A percentile compares a stretch with the other conserved stretches of the same genome.
Evolutionary conservation across 495 filamentous ascomycete genomes (phyloP).

Genomic region (Annulohypoxylon nitens): DNA sequence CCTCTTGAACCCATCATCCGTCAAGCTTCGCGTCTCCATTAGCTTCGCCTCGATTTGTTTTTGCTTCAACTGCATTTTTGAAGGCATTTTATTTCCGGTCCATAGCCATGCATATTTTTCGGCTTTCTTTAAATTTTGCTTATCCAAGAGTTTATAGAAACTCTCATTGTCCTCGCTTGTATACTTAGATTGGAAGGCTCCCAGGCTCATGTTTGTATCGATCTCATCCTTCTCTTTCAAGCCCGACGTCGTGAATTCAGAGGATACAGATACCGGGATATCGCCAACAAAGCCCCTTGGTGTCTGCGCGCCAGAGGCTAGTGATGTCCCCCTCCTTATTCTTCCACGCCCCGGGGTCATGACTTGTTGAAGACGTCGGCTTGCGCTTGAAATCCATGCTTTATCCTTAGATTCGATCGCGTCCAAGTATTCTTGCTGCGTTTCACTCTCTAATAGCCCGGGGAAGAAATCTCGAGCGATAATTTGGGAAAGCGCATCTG

Average conservation of each 20-base stretch:
- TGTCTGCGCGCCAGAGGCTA: conserved; percentile 59
- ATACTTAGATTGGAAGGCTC: conserved; percentile 90
- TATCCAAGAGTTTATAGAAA: conserved; percentile 92
- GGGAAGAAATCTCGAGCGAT: conserved; percentile 98
- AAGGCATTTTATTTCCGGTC: conserved; percentile 87
- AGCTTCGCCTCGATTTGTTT: conserved; percentile 74
- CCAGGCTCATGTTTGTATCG: conserved; percentile 84
- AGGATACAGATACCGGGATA: conserved; percentile 73
- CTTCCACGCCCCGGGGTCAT: conserved; percentile 81
- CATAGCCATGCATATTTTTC: conserved; percentile 91
- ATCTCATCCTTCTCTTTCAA: conserved; percentile 63
- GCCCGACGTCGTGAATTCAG: conserved; percentile 53
- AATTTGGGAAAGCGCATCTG: conserved; percentile 89
- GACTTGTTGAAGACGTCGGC: conserved; percentile 76
- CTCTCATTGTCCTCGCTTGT: conserved; percentile 97
- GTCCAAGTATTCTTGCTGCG: conserved; percentile 91
- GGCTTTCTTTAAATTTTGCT: conserved; percentile 84
- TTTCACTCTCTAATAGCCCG: conserved; percentile 84
- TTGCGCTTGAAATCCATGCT: conserved; percentile 87
- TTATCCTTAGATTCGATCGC: conserved; percentile 86
- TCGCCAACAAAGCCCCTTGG: conserved; percentile 70
- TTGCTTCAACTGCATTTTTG: conserved; percentile 86
- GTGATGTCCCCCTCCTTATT: conserved; percentile 53
- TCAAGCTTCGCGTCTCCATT: conserved; percentile 62
- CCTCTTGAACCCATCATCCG: conserved; percentile 66